These are phyloP conservation scores for Penicillium robsamsonii DNA, from an alignment of 495 filamentous ascomycete genomes.

Conservation along the genomic window DNA sequence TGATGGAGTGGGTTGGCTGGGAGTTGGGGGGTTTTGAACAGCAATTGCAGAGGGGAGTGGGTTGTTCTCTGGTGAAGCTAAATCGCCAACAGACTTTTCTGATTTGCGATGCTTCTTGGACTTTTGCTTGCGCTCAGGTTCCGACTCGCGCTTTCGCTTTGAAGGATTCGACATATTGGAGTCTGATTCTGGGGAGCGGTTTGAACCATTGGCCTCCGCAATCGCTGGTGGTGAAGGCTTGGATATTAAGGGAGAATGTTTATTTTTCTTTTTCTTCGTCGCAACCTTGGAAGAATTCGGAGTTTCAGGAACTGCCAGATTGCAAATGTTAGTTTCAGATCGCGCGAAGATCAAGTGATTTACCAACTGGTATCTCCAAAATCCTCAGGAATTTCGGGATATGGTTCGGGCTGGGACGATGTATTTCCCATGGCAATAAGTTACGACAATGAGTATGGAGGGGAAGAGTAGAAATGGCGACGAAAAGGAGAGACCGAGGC, in stretches of 20 bases:
- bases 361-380: constrained; percentile 3
- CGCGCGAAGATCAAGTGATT: not conserved
- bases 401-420: constrained; percentile 5
- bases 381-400: not conserved
- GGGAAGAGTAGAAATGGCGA: not conserved
- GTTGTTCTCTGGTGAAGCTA: not conserved
- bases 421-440: constrained; percentile 1
- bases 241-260: constrained; percentile 1
- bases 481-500: not conserved
- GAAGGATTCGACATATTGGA: constrained; percentile 7
- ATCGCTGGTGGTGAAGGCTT: not conserved
- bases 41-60: not conserved
- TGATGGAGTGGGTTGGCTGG: not conserved
- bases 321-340: constrained; percentile 3
- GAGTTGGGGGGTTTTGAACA: not conserved
- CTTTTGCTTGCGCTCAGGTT: constrained; percentile 17
- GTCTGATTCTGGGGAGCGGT: constrained; percentile 2
- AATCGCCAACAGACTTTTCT: not conserved
- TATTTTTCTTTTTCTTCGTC: constrained; percentile 17
- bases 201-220: not conserved
- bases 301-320: constrained; percentile 12
- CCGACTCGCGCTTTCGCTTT: constrained; percentile 26
- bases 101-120: constrained; percentile 17
- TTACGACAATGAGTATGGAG: not conserved
- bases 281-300: not conserved